A percentile compares a stretch with the other conserved stretches of the same genome.
Evolutionary conservation across 257 asterid genomes (phyloP).

Genomic region (Plantago ovata): DNA sequence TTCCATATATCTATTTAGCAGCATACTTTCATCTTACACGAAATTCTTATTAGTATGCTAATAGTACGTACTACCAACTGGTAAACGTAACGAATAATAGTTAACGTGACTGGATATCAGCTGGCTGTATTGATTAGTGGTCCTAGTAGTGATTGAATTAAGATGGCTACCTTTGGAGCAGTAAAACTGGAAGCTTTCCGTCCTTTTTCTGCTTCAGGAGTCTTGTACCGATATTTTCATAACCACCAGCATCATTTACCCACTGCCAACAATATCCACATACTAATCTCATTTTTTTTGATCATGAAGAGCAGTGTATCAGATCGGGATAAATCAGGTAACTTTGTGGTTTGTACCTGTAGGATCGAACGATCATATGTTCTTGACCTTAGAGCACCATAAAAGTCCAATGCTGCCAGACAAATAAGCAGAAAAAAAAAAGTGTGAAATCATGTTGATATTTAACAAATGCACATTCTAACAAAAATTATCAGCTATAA

Average conservation of each 20-base stretch:
- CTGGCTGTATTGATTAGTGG: slow-evolving; percentile 3
- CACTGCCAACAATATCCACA: slow-evolving; percentile 37
- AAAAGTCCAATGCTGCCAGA: slow-evolving; percentile 84
- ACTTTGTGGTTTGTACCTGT: slow-evolving; percentile 45
- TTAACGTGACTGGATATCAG: background rate
- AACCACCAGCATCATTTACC: slow-evolving; percentile 82
- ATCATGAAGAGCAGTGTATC: background rate
- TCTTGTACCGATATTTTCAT: slow-evolving; percentile 59
- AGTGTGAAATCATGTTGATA: background rate
- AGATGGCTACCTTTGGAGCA: slow-evolving; percentile 67
- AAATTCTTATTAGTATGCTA: background rate
- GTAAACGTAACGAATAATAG: background rate
- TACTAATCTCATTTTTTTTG: background rate
- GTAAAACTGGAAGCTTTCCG: slow-evolving; percentile 76
- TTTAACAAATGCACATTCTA: too few relatives aligned
- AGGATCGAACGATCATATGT: slow-evolving; percentile 79
- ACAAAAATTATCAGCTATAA: too few relatives aligned
- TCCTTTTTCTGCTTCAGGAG: slow-evolving; percentile 65
- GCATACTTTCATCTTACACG: background rate
- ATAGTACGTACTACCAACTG: too few relatives aligned
- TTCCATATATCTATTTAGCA: slow-evolving; percentile 3
- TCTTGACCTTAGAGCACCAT: slow-evolving; percentile 92
- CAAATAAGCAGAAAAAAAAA: slow-evolving; percentile 12
- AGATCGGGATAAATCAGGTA: too few relatives aligned
- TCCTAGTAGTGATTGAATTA: slow-evolving; percentile 9